Percentiles rank a stretch among this genome's conserved stretches.
phyloP scores from a whole-genome alignment of 106 monocot genomes.

The Ottelia alismoides region DNA sequence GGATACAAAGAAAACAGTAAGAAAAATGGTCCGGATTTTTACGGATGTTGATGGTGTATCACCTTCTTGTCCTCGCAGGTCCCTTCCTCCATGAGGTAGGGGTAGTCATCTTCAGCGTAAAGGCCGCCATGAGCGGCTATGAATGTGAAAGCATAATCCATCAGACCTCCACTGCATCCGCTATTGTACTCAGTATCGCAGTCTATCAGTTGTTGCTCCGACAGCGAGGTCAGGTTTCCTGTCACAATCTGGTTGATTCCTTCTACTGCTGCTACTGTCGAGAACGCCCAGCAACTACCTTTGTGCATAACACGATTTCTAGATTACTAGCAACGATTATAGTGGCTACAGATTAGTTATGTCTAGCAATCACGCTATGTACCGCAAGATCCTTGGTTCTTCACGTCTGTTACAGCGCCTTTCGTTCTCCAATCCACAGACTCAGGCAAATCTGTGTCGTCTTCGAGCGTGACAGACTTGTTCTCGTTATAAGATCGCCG shows the following conservation, averaged over 20 bases:
- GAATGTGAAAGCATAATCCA: conserved; percentile 45
- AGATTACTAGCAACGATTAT: no score
- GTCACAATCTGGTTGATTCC: conserved; percentile 43
- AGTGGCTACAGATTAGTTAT: no score
- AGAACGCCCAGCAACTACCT: conserved; percentile 38
- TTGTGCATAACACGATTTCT: background rate
- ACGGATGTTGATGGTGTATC: background rate
- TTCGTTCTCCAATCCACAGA: conserved; percentile 49
- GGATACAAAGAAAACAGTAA: no score
- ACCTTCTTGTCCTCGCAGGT: conserved; percentile 38
- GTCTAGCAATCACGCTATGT: conserved; percentile 6
- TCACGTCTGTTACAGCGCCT: conserved; percentile 35
- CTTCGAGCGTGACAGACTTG: conserved; percentile 15
- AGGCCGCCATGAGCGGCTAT: conserved; percentile 27
- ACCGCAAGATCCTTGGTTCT: conserved; percentile 50
- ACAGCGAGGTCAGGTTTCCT: conserved; percentile 32
- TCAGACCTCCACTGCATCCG: conserved; percentile 46
- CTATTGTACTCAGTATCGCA: conserved; percentile 31
- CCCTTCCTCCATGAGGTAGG: conserved; percentile 46
- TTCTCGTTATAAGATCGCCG: background rate
- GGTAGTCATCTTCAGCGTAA: conserved; percentile 36
- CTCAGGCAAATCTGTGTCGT: conserved; percentile 20
- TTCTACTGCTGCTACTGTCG: conserved; percentile 38
- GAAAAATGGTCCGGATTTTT: no score
- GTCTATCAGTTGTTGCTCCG: conserved; percentile 53